Percentiles rank a stretch among this genome's conserved stretches.
These are phyloP conservation scores for Plectosphaerella cucumerina DNA, from an alignment of 2,329 filamentous ascomycete genomes.

Conservation along the genomic window DNA sequence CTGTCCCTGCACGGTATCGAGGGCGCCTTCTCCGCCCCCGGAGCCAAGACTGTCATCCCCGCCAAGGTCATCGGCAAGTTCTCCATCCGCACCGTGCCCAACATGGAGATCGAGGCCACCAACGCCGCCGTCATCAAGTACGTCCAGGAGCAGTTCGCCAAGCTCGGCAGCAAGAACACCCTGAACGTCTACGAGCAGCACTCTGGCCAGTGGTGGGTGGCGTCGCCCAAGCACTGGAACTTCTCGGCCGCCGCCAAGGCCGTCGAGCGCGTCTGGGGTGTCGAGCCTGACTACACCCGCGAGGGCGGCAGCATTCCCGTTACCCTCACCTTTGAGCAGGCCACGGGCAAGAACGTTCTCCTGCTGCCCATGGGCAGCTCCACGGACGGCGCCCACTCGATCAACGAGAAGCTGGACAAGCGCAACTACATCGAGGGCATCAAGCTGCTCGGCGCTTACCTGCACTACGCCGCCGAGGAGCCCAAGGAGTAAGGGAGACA, in stretches of 20 bases:
- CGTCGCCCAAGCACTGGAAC: constrained; percentile 98
- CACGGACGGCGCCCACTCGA: constrained; percentile 93
- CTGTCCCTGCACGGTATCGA: constrained; percentile 93
- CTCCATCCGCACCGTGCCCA: constrained; percentile 92
- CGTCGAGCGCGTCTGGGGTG: constrained; percentile 91
- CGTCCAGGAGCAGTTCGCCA: constrained; percentile 78
- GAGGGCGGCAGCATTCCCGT: constrained; percentile 97
- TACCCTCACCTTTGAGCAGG: constrained; percentile 94
- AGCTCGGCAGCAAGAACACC: constrained; percentile 88
- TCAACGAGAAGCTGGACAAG: constrained; percentile 98
- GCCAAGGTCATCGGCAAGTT: constrained; percentile 98
- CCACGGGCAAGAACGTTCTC: constrained; percentile 95
- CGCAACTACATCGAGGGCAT: constrained; percentile 97
- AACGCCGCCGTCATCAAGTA: constrained; percentile 82
- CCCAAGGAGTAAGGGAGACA: constrained; percentile 40
- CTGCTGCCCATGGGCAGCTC: constrained; percentile 95
- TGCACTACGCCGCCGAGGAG: constrained; percentile 95
- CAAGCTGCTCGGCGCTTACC: constrained; percentile 89
- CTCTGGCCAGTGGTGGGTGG: constrained; percentile 98
- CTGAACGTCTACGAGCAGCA: constrained; percentile 79
- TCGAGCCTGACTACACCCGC: constrained; percentile 89
- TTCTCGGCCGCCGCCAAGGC: constrained; percentile 92
- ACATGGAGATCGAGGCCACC: constrained; percentile 93
- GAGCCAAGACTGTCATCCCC: constrained; percentile 97
- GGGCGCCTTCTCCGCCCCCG: constrained; percentile 87